phyloP scores from a whole-genome alignment of 345 rosid species.

The Raphanus sativus region DNA sequence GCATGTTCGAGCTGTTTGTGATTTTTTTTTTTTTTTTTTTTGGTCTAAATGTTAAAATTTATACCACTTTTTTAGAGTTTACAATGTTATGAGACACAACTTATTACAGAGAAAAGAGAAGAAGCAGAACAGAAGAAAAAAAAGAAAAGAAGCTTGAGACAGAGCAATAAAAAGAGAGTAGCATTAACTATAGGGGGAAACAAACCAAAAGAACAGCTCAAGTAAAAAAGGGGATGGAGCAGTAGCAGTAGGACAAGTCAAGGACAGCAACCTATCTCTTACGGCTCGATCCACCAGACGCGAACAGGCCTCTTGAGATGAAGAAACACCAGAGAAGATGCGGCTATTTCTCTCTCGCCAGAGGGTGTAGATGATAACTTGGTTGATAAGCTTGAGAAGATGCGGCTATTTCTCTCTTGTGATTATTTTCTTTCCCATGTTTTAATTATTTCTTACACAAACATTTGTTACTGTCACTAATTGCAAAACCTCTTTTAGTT shows the following conservation, averaged over 20 bases:
- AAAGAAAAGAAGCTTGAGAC: too few relatives aligned
- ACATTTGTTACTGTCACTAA: slow-evolving; percentile 1
- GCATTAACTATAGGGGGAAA: not conserved
- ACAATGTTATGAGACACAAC: too few relatives aligned
- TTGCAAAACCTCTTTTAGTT: not conserved
- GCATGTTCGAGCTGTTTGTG: too few relatives aligned
- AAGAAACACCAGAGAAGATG: not conserved
- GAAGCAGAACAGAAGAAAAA: too few relatives aligned
- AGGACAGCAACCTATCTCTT: not conserved
- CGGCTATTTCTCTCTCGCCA: not conserved
- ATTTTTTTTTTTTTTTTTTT: not conserved
- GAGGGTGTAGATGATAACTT: not conserved
- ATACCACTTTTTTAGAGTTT: too few relatives aligned
- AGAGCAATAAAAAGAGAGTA: too few relatives aligned
- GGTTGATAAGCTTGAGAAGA: too few relatives aligned
- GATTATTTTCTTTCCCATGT: not conserved
- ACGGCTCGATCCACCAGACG: not conserved
- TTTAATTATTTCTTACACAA: not conserved
- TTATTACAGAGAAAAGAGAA: too few relatives aligned
- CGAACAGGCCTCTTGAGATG: not conserved
- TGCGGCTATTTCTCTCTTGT: too few relatives aligned
- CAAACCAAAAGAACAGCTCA: not conserved
- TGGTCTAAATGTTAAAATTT: too few relatives aligned
- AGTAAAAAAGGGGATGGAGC: not conserved
- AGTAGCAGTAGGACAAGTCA: not conserved